phyloP scores from a whole-genome alignment of 768 basidiomycete species.

The Trichaptum fuscoviolaceum region DNA sequence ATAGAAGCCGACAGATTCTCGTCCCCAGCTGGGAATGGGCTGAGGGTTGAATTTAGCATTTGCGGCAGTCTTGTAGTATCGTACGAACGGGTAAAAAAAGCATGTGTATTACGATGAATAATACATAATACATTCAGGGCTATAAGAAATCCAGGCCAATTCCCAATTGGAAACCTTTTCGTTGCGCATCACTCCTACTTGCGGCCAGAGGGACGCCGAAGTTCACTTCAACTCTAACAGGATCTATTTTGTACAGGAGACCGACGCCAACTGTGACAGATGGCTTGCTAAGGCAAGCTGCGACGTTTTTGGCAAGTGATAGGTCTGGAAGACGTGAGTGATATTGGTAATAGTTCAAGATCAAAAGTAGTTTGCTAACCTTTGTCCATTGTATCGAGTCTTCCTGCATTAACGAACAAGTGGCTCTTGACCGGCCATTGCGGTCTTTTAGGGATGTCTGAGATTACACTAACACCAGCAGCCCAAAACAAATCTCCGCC shows the following conservation, averaged over 20 bases:
- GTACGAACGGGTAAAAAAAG: not conserved
- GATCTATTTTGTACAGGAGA: slow-evolving; percentile 77
- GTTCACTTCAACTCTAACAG: slow-evolving; percentile 83
- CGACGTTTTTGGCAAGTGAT: slow-evolving; percentile 35
- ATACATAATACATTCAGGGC: not conserved
- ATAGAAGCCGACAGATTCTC: not conserved
- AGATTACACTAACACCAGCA: slow-evolving; percentile 67
- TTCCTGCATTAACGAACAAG: slow-evolving; percentile 75
- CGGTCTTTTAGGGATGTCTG: slow-evolving; percentile 62
- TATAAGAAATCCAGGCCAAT: slow-evolving; percentile 71
- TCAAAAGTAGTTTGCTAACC: slow-evolving; percentile 38
- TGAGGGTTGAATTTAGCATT: not conserved
- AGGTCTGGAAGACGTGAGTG: slow-evolving; percentile 24
- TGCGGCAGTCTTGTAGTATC: not conserved
- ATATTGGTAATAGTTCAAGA: slow-evolving; percentile 9
- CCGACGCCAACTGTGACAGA: slow-evolving; percentile 80
- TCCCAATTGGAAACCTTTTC: slow-evolving; percentile 75
- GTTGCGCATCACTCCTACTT: slow-evolving; percentile 56
- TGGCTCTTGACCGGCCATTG: slow-evolving; percentile 88
- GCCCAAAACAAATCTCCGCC: slow-evolving; percentile 85
- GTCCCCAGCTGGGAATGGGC: not conserved
- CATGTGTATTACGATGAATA: not conserved
- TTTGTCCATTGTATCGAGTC: slow-evolving; percentile 55
- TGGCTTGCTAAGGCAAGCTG: slow-evolving; percentile 42
- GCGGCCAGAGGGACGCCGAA: slow-evolving; percentile 78